A percentile compares a stretch with the other conserved stretches of the same genome.
phyloP scores from a whole-genome alignment of 805 yeast genomes.

The Candida tammaniensis region DNA sequence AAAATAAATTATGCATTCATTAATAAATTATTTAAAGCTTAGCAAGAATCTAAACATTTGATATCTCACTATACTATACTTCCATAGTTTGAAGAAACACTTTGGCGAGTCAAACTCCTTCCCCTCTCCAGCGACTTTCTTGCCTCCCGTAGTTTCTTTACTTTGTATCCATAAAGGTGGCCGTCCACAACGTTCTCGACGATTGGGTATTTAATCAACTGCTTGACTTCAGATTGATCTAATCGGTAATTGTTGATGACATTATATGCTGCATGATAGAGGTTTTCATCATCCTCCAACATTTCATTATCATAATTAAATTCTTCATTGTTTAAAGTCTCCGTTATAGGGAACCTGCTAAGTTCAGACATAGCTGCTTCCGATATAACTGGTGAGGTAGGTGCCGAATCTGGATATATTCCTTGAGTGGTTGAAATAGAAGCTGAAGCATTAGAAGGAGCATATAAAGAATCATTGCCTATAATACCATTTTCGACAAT shows the following conservation, averaged over 20 bases:
- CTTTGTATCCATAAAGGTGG: conserved; percentile 42
- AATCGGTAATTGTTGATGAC: conserved; percentile 31
- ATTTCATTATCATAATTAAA: conserved; percentile 30
- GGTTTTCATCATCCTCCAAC: conserved; percentile 37
- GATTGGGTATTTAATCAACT: conserved; percentile 39
- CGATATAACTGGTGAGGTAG: conserved; percentile 22
- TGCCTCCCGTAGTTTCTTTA: conserved; percentile 29
- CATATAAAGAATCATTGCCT: conserved; percentile 11
- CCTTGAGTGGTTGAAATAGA: conserved; percentile 29
- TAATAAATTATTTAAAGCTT: too few species aligned
- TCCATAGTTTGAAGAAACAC: conserved; percentile 19
- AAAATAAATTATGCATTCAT: conserved; percentile 4
- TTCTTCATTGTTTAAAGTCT: conserved; percentile 19
- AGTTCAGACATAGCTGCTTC: conserved; percentile 4
- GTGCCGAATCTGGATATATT: conserved; percentile 27
- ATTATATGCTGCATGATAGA: conserved; percentile 29
- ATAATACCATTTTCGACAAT: conserved; percentile 12
- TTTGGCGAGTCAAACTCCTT: conserved; percentile 8
- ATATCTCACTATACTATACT: conserved; percentile 22
- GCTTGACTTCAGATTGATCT: conserved; percentile 32
- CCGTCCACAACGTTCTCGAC: conserved; percentile 41
- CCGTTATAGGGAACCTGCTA: conserved; percentile 18
- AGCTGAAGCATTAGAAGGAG: conserved; percentile 25
- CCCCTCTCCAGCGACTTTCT: conserved; percentile 12
- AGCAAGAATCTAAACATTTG: not conserved